phyloP scores from a whole-genome alignment of 306 rosid genomes.

The Dalbergia oliveri region DNA sequence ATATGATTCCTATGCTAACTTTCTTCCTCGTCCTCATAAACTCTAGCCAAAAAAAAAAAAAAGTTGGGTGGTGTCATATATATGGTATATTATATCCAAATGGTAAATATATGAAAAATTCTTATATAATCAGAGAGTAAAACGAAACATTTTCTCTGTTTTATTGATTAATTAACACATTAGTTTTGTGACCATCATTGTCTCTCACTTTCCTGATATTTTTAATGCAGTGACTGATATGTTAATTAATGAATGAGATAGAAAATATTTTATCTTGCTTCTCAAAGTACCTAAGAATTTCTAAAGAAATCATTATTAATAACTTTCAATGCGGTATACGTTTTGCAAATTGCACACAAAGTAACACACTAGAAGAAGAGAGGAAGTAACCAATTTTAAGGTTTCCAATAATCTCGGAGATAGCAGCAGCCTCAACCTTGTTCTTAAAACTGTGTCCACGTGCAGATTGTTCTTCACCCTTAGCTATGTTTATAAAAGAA shows the following conservation, averaged over 20 bases:
- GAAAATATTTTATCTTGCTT: no score
- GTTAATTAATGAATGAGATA: no score
- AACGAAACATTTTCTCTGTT: no score
- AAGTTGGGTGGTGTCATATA: not conserved
- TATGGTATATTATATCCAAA: not conserved
- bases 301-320: slow-evolving; percentile 12
- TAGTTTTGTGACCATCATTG: no score
- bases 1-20: slow-evolving; percentile 67
- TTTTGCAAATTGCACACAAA: not conserved
- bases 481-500: slow-evolving; percentile 50
- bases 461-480: slow-evolving; percentile 50
- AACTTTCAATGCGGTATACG: not conserved
- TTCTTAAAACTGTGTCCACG: slow-evolving; percentile 45
- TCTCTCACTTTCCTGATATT: no score
- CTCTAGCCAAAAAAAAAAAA: slow-evolving; percentile 41
- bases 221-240: no score
- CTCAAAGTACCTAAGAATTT: no score
- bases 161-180: no score
- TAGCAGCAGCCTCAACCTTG: slow-evolving; percentile 57
- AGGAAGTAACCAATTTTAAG: slow-evolving; percentile 55
- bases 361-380: not conserved
- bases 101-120: not conserved
- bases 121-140: no score
- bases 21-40: slow-evolving; percentile 43
- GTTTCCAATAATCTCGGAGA: slow-evolving; percentile 54